phyloP scores from a whole-genome alignment of 2,329 filamentous ascomycete species.

The Elsinoe australis region DNA sequence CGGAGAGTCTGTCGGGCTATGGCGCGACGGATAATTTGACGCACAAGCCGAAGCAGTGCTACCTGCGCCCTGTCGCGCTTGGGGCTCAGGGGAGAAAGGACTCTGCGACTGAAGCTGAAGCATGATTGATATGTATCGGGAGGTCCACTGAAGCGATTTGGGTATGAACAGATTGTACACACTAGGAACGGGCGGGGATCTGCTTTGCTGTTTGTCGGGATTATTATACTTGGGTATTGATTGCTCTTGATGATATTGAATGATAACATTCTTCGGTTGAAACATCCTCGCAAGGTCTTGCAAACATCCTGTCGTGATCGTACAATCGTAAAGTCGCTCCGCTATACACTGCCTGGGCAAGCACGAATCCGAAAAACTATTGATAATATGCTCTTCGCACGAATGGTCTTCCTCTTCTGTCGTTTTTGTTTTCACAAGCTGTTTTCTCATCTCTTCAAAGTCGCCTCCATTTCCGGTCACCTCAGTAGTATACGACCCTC shows the following conservation, averaged over 20 bases:
- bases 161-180: no score
- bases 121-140: neutral
- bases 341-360: no score
- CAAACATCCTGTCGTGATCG: slow-evolving; percentile 7
- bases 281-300: no score
- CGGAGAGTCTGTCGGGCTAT: slow-evolving; percentile 24
- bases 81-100: slow-evolving; percentile 1
- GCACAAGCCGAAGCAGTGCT: slow-evolving; percentile 26
- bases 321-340: neutral
- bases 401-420: neutral
- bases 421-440: neutral
- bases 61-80: slow-evolving; percentile 20
- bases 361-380: no score
- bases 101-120: slow-evolving; percentile 7
- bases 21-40: slow-evolving; percentile 26
- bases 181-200: neutral
- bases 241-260: neutral
- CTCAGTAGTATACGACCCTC: slow-evolving; percentile 13
- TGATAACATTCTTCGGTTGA: no score
- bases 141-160: no score
- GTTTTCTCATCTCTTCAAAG: neutral
- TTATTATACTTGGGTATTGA: neutral
- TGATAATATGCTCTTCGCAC: no score
- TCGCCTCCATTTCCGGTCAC: neutral
- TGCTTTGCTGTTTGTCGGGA: neutral